phyloP scores from a whole-genome alignment of 306 rosid species.

The Prunus kanzakura region DNA sequence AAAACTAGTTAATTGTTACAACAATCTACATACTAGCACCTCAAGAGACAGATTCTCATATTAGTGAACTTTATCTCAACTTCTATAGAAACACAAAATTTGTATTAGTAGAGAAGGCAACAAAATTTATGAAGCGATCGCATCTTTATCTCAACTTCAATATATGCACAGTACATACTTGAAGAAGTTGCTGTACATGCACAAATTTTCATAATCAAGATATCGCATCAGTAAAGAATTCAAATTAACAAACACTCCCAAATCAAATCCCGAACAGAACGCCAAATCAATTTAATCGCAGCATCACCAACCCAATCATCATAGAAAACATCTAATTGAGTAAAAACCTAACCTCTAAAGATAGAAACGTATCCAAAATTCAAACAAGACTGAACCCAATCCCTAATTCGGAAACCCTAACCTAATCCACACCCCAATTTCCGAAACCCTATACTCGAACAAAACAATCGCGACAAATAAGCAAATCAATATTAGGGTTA shows the following conservation, averaged over 20 bases:
- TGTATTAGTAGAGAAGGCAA: neutral
- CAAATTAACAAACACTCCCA: neutral
- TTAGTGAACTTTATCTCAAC: neutral
- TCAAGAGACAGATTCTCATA: neutral
- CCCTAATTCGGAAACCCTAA: conserved; percentile 1
- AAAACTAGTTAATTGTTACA: neutral
- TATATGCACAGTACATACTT: neutral
- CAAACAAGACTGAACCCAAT: neutral
- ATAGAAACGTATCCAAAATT: too few species aligned
- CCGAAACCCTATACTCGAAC: neutral
- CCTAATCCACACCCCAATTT: neutral
- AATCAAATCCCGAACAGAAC: neutral
- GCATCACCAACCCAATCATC: neutral
- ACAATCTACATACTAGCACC: neutral
- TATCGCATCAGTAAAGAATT: neutral
- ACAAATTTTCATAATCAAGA: neutral
- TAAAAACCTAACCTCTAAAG: neutral
- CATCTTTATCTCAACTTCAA: neutral
- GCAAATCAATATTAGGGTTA: too few species aligned
- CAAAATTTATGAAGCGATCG: neutral
- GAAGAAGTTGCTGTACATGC: neutral
- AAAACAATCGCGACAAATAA: neutral
- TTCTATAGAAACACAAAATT: neutral
- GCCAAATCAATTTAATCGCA: neutral
- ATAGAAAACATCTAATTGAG: neutral